A percentile compares a stretch with the other conserved stretches of the same genome.
Evolutionary conservation across 1,284 basidiomycete species (phyloP).

Genomic region (Taiwanofungus camphoratus): DNA sequence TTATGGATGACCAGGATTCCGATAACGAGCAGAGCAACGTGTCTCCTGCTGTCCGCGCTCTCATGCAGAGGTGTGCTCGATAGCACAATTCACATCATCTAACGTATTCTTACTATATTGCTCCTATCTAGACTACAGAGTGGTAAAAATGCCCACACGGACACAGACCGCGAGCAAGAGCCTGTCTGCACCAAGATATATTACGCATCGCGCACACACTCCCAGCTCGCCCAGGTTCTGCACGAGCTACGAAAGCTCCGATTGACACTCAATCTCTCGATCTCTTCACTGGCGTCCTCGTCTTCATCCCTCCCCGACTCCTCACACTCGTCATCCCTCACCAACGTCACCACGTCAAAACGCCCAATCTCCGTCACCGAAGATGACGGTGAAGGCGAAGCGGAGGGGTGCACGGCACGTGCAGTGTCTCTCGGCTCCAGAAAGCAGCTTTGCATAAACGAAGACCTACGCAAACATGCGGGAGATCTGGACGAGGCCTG

Average conservation of each 20-base stretch:
- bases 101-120: no score
- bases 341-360: no score
- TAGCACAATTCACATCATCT: no score
- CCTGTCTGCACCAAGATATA: constrained; percentile 78
- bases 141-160: no score
- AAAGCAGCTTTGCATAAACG: constrained; percentile 92
- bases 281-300: not conserved
- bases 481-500: constrained; percentile 92
- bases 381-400: constrained; percentile 17
- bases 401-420: constrained; percentile 35
- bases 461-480: constrained; percentile 57
- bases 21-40: constrained; percentile 52
- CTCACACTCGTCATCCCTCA: no score
- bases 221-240: constrained; percentile 88
- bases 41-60: constrained; percentile 71
- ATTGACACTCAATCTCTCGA: constrained; percentile 26
- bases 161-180: constrained; percentile 37
- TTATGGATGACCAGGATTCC: constrained; percentile 18
- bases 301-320: constrained; percentile 5
- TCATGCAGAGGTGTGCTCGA: constrained; percentile 76
- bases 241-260: constrained; percentile 78
- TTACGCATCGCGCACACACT: constrained; percentile 94
- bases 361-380: constrained; percentile 1
- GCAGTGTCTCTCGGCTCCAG: constrained; percentile 86
- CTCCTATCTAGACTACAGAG: no score